These are phyloP conservation scores for Chamaecrista fasciculata DNA, from an alignment of 306 rosid genomes.

Conservation along the genomic window DNA sequence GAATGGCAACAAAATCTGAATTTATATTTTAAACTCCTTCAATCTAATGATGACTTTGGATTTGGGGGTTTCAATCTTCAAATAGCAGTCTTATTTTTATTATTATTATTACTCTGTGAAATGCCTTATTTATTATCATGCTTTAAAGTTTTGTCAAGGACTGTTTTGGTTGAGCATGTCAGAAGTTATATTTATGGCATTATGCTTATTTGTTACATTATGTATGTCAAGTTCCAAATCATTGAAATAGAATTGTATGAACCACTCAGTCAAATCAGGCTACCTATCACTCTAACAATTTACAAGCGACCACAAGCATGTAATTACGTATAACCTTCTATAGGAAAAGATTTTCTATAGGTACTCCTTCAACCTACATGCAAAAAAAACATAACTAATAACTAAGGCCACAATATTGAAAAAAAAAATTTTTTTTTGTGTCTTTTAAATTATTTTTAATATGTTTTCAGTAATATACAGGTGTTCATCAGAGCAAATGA, in stretches of 20 bases:
- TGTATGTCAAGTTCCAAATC: not conserved
- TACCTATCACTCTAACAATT: constrained; percentile 19
- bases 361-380: not conserved
- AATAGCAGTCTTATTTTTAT: not conserved
- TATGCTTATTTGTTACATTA: not conserved
- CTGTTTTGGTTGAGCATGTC: not conserved
- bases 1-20: not conserved
- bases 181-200: not conserved
- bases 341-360: not conserved
- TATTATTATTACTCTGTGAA: too few species aligned
- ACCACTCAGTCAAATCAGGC: constrained; percentile 6
- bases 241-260: not conserved
- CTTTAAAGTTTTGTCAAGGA: not conserved
- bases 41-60: not conserved
- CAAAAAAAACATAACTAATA: not conserved
- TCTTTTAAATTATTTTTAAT: not conserved
- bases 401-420: not conserved
- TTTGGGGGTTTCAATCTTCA: not conserved
- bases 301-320: not conserved
- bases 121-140: not conserved
- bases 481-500: not conserved
- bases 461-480: constrained; percentile 1
- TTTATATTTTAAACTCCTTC: not conserved
- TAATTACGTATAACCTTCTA: constrained; percentile 5
- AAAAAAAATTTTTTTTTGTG: not conserved